Percentiles rank a stretch among this genome's conserved stretches.
phyloP scores from a whole-genome alignment of 805 yeast genomes.

The Blastobotrys terrestris region DNA sequence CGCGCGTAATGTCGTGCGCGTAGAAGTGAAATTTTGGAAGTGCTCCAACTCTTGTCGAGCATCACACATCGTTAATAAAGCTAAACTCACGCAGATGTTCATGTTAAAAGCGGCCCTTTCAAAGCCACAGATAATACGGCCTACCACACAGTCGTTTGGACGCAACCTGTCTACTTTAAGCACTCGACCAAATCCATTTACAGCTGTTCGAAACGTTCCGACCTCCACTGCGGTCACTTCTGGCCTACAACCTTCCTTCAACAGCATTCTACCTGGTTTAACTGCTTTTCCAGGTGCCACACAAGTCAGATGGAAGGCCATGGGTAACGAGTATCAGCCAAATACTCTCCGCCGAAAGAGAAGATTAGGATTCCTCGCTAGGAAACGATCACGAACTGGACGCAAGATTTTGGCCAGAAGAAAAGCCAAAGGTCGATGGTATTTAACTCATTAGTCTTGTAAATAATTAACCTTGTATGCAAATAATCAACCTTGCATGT shows the following conservation, averaged over 20 bases:
- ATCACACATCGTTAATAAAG: background rate
- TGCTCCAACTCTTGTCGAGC: background rate
- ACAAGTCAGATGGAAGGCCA: constrained; percentile 70
- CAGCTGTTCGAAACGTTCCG: background rate
- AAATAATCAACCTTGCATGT: background rate
- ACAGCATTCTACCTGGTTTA: constrained; percentile 8
- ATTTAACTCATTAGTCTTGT: constrained; percentile 57
- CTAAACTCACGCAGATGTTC: background rate
- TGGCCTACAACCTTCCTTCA: constrained; percentile 10
- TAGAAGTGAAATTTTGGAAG: background rate
- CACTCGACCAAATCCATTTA: constrained; percentile 1
- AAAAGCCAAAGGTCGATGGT: constrained; percentile 90
- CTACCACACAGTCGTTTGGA: background rate
- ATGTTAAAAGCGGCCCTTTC: background rate
- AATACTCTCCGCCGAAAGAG: constrained; percentile 86
- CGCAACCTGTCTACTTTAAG: background rate
- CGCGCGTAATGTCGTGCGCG: background rate
- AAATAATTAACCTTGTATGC: background rate
- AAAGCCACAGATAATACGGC: background rate
- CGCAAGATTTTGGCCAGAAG: constrained; percentile 73
- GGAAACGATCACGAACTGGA: constrained; percentile 69
- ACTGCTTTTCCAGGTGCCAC: constrained; percentile 2
- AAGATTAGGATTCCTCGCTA: constrained; percentile 80
- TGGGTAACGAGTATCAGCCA: constrained; percentile 96
- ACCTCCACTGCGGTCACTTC: background rate